Evolutionary conservation across 805 yeast genomes (phyloP).

Genomic region (Metschnikowia cubensis): DNA sequence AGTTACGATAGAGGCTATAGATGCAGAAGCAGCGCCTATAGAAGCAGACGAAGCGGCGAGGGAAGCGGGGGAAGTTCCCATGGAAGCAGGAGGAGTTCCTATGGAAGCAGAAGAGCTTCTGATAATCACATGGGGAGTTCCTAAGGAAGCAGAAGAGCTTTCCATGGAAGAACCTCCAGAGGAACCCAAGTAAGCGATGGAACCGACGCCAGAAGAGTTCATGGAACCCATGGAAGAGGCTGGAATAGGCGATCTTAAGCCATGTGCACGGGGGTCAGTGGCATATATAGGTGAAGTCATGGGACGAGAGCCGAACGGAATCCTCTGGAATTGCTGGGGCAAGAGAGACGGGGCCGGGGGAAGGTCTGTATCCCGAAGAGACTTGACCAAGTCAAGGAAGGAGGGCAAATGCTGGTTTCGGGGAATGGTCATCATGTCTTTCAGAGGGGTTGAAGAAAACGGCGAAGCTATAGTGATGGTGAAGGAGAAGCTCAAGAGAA

Average conservation of each 20-base stretch:
- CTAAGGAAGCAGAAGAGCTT: too few species aligned
- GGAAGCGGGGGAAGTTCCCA: not conserved
- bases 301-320: not conserved
- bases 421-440: constrained; percentile 5
- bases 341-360: not conserved
- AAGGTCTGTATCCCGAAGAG: constrained; percentile 2
- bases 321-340: not conserved
- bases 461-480: not conserved
- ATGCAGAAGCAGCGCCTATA: not conserved
- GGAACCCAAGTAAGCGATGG: too few species aligned
- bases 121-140: too few species aligned
- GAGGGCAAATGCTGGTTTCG: constrained; percentile 12
- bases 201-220: too few species aligned
- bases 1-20: not conserved
- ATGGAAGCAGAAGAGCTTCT: too few species aligned
- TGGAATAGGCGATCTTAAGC: too few species aligned
- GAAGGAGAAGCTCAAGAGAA: too few species aligned
- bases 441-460: not conserved
- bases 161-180: too few species aligned
- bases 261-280: not conserved
- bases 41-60: not conserved
- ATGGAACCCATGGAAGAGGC: too few species aligned
- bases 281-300: not conserved
- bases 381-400: constrained; percentile 14
- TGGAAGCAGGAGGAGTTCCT: too few species aligned